Evolutionary conservation across 202 grass and related monocot species (phyloP).

Genomic region (Carex arenaria): DNA sequence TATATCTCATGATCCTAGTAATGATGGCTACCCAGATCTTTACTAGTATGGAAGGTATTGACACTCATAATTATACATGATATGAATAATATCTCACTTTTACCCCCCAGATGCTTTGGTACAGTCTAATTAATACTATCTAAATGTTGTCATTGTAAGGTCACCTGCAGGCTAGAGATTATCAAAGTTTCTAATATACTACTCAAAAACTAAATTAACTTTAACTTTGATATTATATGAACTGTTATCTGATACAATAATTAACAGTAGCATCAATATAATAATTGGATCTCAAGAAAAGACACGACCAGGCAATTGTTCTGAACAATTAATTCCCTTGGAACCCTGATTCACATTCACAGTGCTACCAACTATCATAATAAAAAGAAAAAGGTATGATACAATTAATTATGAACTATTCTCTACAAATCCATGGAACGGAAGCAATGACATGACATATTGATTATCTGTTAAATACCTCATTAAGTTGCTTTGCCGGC

Average conservation of each 20-base stretch:
- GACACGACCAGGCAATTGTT: not conserved
- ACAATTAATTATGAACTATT: not conserved
- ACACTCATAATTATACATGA: not conserved
- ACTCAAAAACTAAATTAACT: not conserved
- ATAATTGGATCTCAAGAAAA: not conserved
- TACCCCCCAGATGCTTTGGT: not conserved
- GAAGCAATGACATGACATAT: conserved; percentile 4
- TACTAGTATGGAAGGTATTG: not conserved
- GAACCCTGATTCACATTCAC: not conserved
- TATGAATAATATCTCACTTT: not conserved
- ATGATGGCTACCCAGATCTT: not conserved
- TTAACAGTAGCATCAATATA: not conserved
- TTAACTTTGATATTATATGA: too few relatives aligned
- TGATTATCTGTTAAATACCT: conserved; percentile 34
- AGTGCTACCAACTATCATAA: not conserved
- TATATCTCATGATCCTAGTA: not conserved
- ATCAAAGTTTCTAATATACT: not conserved
- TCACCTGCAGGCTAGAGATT: not conserved
- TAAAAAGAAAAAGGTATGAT: not conserved
- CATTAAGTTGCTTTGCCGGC: conserved; percentile 49
- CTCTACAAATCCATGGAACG: not conserved
- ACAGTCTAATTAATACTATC: not conserved
- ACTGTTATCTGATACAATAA: not conserved
- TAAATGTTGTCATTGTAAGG: not conserved
- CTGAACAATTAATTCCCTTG: not conserved